Base-by-base conservation (phyloP, 805 yeast species). In the Metschnikowia hibisci region DNA sequence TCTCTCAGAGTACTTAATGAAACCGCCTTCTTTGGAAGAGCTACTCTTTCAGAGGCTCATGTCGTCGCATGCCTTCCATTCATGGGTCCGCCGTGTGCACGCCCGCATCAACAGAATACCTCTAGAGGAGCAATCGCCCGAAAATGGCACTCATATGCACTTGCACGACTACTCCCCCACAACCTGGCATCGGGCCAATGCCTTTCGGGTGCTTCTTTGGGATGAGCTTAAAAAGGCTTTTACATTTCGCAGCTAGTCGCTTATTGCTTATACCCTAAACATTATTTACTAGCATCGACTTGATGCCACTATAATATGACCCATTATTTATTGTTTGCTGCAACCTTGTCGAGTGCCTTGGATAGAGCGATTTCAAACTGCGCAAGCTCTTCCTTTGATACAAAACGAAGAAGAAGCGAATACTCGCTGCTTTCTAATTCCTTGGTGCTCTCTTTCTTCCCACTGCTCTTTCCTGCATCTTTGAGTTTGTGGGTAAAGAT, bases 331-430 rank as follows among this genome's bases (percentile, higher is more conserved):
- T 13, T 23, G 9, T 35, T 35, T 22, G 25, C 12, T 9, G 31
- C 32, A 27, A 27, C 23, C 32, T 35, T 23, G 12, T 18, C n/a
- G 27, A 35, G 16, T 2, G 18, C 25, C 15, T 18, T 35, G 54
- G 78, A 72, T 50, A 81, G 74, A 2, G 49, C 58, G 2, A 58
- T 56, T 61, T 85, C 87, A 57, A 87, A 85, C 9, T 56, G 48
- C 16, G 66, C 64, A 44, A 82, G 71, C 0, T 57, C 58, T 1
- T 64, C 63, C 8, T 63, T 56, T 31, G 62, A 58, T 0, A 50
- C 48, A 54, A 88, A 87, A 52, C 73, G 77, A 30, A 86, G 53
- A 51, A 86, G 69, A 75, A 84, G 85, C 1, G 95, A 82, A 20
- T 72, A 66, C 1, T 59, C 53, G 2, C 61, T 59, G 5, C 23